phyloP scores from a whole-genome alignment of 2,329 filamentous ascomycete genomes.

The Macrophomina phaseolina region DNA sequence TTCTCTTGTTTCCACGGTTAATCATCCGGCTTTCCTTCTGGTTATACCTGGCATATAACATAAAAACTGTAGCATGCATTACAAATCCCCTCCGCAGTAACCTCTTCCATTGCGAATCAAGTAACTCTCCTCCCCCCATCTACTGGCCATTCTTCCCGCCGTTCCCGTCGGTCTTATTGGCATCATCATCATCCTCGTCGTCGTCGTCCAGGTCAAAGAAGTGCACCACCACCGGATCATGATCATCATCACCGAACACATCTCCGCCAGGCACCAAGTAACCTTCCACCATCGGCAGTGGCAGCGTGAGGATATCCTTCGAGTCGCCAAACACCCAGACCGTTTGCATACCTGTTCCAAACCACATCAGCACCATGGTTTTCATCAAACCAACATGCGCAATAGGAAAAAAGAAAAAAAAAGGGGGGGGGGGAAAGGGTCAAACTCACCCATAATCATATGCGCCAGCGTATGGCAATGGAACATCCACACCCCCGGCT shows the following conservation, averaged over 20 bases:
- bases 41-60: neutral
- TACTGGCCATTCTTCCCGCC: neutral
- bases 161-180: neutral
- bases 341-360: constrained; percentile 48
- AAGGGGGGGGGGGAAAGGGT: neutral
- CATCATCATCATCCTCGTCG: neutral
- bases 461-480: constrained; percentile 66
- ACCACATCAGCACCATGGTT: neutral
- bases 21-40: neutral
- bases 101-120: neutral
- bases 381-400: too few species aligned
- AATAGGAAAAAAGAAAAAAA: neutral
- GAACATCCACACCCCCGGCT: constrained; percentile 65
- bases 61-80: neutral
- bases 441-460: constrained; percentile 59
- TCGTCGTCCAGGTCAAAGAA: constrained; percentile 15
- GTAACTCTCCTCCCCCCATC: neutral
- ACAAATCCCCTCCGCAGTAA: neutral
- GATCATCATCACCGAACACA: constrained; percentile 45
- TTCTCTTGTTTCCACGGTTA: neutral
- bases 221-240: constrained; percentile 29
- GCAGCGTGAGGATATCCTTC: constrained; percentile 44
- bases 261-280: constrained; percentile 54
- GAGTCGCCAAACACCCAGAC: constrained; percentile 55
- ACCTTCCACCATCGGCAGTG: constrained; percentile 44